Evolutionary conservation across 75 land plant species (phyloP), one percentile per base, ranked within the genome.

Genomic region (Pinus taeda): DNA sequence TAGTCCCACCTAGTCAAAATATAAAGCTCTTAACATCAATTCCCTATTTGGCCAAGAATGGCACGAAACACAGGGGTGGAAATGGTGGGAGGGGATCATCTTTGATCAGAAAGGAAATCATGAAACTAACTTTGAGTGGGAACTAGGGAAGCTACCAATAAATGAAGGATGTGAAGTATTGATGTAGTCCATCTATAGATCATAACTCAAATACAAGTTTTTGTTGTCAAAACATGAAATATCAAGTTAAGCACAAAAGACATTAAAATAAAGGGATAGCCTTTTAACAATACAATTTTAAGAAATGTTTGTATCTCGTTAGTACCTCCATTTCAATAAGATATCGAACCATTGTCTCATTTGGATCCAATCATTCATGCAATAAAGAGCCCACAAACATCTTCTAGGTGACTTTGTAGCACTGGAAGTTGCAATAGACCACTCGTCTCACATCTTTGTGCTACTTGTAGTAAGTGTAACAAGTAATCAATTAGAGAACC

Each of bases 301-400:
- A 49, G 11, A 49, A 15, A 66, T 26, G 70, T 36, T 37, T 20
- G n/a, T 20, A 42, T n/a, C 49, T 13, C 45, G 21, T 57, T 18
- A 59, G 22, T 82, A 96, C 99, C 97, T 96, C 99, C 97, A 94
- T 96, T 84, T 92, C 97, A 85, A 96, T 94, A 57, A 96, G 87
- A 49, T 96, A 91, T 26, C 85, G 84, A 58, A 96, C 94, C 93
- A 96, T 96, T 57, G 85, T 90, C 81, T 92, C 93, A 62, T 95
- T 85, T 64, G 95, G 93, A 57, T 83, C 79, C 70, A 96, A 85
- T 9, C 97, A 93, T 64, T 92, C 93, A 33, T 85, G 84, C 71
- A 96, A 83, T 67, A 90, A 94, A 57, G 86, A 89, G 15, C 89
- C 87, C 4, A 90, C 78, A 61, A 94, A n/a, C 95, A 64, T 96